Evolutionary conservation across 1,139 yeast species (phyloP).

Genomic region (Nakaseomyces nivariensis): DNA sequence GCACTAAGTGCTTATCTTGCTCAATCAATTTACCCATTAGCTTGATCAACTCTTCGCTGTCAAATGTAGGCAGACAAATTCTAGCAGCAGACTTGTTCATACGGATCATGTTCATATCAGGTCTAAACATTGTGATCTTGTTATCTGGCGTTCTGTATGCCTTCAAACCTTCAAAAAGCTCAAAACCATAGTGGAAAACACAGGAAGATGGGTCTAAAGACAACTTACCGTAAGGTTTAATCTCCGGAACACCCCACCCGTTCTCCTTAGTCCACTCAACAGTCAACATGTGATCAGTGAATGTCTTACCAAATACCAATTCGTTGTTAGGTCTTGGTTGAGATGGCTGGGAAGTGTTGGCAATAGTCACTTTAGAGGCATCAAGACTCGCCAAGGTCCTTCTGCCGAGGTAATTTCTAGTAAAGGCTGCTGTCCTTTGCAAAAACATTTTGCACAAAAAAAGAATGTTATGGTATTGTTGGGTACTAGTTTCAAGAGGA

Average conservation of each 20-base stretch:
- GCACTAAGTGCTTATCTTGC: constrained; percentile 66
- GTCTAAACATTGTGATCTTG: constrained; percentile 72
- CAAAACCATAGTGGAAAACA: constrained; percentile 90
- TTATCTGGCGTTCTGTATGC: constrained; percentile 70
- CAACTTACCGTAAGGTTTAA: constrained; percentile 71
- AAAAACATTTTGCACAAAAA: not conserved
- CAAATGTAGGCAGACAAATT: constrained; percentile 78
- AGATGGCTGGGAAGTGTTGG: constrained; percentile 52
- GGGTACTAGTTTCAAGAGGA: no score
- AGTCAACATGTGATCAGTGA: constrained; percentile 83
- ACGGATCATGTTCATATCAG: constrained; percentile 81
- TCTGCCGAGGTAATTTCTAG: constrained; percentile 1
- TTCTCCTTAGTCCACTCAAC: constrained; percentile 63
- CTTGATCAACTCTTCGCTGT: constrained; percentile 61
- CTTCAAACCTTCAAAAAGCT: constrained; percentile 89
- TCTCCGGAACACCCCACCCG: constrained; percentile 83
- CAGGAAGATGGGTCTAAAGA: constrained; percentile 76
- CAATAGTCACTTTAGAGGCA: constrained; percentile 54
- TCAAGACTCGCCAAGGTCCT: constrained; percentile 41
- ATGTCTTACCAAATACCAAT: constrained; percentile 73
- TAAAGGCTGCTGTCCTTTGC: not conserved
- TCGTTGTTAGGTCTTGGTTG: constrained; percentile 57
- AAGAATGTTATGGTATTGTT: not conserved
- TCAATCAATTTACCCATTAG: constrained; percentile 63
- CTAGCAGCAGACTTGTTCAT: constrained; percentile 83